Conservation (phyloP, 2,329 filamentous ascomycete species). For the Didymella keratinophila region DNA sequence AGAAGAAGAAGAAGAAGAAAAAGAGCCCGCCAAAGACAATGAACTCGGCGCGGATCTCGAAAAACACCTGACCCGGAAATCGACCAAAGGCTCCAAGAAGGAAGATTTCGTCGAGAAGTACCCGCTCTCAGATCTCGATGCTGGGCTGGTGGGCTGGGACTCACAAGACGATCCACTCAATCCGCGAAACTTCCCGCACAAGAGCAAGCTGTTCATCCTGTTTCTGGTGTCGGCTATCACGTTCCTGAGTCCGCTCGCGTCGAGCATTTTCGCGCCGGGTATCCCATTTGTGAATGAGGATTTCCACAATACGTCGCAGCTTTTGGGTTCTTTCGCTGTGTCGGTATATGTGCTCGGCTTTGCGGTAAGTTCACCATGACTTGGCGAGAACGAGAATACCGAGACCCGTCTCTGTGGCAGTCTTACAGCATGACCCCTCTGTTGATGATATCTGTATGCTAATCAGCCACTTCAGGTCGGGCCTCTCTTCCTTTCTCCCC, state of each 20-base stretch:
- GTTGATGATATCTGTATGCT: background rate
- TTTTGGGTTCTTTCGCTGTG: slow-evolving; percentile 44
- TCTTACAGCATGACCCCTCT: background rate
- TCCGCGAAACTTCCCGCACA: slow-evolving; percentile 43
- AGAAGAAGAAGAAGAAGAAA: slow-evolving; percentile 13
- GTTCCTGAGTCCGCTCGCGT: slow-evolving; percentile 46
- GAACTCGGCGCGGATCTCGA: slow-evolving; percentile 39
- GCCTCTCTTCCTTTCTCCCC: slow-evolving; percentile 44
- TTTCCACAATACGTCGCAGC: slow-evolving; percentile 43
- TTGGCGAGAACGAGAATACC: background rate
- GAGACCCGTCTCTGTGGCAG: background rate
- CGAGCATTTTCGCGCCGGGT: slow-evolving; percentile 48
- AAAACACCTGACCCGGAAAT: slow-evolving; percentile 43
- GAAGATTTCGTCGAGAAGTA: slow-evolving; percentile 41
- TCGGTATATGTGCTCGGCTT: slow-evolving; percentile 50
- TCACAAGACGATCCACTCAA: slow-evolving; percentile 44
- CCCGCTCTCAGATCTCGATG: slow-evolving; percentile 44
- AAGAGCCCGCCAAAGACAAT: slow-evolving; percentile 18
- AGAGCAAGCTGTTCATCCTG: slow-evolving; percentile 40
- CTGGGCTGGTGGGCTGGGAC: slow-evolving; percentile 49
- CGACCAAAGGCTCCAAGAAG: slow-evolving; percentile 38
- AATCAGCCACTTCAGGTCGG: slow-evolving; percentile 31
- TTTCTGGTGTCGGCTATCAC: slow-evolving; percentile 43
- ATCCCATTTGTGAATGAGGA: slow-evolving; percentile 42
- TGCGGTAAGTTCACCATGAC: slow-evolving; percentile 25